phyloP scores from a whole-genome alignment of 176 grass and related monocot species.

The Melocanna baccifera region DNA sequence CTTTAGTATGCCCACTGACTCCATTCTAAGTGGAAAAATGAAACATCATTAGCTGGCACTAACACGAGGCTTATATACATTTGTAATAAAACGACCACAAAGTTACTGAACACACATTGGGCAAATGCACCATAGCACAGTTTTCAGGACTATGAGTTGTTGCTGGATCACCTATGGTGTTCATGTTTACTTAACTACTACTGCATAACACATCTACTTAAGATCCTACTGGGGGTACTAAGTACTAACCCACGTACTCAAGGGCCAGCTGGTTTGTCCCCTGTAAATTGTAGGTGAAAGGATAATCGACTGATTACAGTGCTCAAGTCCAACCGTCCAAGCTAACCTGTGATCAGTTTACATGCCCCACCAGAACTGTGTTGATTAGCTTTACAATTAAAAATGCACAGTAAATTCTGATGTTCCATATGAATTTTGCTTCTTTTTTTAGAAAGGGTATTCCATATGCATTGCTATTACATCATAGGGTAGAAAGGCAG shows the following conservation, averaged over 20 bases:
- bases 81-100: neutral
- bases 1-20: neutral
- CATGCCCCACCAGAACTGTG: neutral
- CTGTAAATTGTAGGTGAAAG: neutral
- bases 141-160: neutral
- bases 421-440: neutral
- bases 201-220: neutral
- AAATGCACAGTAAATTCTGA: neutral
- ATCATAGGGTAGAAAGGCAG: neutral
- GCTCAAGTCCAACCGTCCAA: neutral
- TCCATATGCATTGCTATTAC: neutral
- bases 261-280: neutral
- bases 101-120: neutral
- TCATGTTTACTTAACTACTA: neutral
- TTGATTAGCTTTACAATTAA: neutral
- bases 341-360: neutral
- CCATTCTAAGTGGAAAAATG: neutral
- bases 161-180: neutral
- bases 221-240: neutral
- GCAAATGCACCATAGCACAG: neutral
- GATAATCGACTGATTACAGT: neutral
- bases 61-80: neutral
- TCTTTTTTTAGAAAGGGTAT: neutral
- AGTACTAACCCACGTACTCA: neutral
- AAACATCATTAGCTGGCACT: neutral